Evolutionary conservation across 1,284 basidiomycete species (phyloP), one percentile per base, ranked within the genome.

Genomic region (Tilletia indica): DNA sequence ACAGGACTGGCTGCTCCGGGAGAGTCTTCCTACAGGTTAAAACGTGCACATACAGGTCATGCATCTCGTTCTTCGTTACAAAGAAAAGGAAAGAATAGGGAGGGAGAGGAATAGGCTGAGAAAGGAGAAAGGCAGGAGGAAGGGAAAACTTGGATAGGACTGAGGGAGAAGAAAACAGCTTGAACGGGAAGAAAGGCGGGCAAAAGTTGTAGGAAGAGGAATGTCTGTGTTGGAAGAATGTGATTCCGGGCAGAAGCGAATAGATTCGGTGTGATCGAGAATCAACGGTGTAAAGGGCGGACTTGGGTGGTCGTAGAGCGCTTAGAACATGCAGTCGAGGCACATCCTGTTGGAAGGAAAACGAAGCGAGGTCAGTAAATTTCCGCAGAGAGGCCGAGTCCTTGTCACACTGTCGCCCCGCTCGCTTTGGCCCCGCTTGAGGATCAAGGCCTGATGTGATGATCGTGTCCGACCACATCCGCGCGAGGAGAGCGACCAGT

Each of bases 281-380:
- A 31, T 31, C 25, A 31, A 31, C 25, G 25, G 25, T 0, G 42
- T 8, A 14, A 45, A 45, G 42, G 42, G 42, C 14, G 14, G 9
- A 14, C 9, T 9, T 45, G 42, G 42, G 42, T 14, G 42, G 14
- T 45, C 42, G 42, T 45, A 14, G 51, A 19, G n/a, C 21, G 51
- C 61, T 64, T 16, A 64, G 61, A 64, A 64, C 61, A 64, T 64
- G 61, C 61, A 64, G 61, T 64, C 61, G 34, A 64, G 61, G 61
- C 61, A 64, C 61, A 64, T 64, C 61, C 61, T 64, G 61, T 11
- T 4, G 21, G 8, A 31, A 12, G 56, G 11, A 19, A 64, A 39
- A 38, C 9, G 58, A 16, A 64, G 61, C 19, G 61, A 42, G 25
- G 25, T 31, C 25, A 31, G 25, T 31, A 31, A 31, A 31, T 31